Percentiles rank a stretch among this genome's conserved stretches.
Conservation (phyloP, 2,329 filamentous ascomycete genomes). For the Diplocarpon rosae region DNA sequence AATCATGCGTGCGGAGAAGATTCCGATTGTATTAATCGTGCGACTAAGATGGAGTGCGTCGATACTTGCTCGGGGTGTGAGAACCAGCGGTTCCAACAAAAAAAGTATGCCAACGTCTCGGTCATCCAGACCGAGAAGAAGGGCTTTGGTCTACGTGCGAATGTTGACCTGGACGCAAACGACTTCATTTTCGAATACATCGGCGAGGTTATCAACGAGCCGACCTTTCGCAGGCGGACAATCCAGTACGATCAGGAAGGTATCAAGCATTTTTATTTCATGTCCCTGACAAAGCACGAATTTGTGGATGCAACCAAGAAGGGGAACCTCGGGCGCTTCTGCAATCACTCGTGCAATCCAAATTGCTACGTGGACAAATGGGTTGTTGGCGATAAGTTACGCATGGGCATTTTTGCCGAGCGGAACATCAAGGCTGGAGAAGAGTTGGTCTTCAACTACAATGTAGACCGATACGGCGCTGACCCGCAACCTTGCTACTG, state of each 20-base stretch:
- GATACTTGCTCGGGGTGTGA: constrained; percentile 79
- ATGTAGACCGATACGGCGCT: constrained; percentile 93
- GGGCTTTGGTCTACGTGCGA: constrained; percentile 80
- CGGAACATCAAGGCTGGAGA: constrained; percentile 78
- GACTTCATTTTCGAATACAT: constrained; percentile 98
- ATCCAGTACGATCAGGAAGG: constrained; percentile 88
- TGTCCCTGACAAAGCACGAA: constrained; percentile 93
- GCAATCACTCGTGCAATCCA: constrained; percentile 97
- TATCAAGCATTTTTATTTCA: constrained; percentile 99
- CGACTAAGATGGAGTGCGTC: constrained; percentile 94
- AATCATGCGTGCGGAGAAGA: constrained; percentile 92
- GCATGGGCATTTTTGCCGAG: constrained; percentile 96
- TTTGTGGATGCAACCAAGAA: constrained; percentile 97
- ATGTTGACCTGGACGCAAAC: constrained; percentile 64
- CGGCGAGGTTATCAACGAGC: constrained; percentile 93
- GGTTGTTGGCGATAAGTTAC: constrained; percentile 93
- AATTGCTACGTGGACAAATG: constrained; percentile 99
- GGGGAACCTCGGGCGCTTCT: constrained; percentile 91
- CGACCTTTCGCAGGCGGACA: constrained; percentile 80
- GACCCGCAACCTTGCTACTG: constrained; percentile 97
- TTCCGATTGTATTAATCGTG: constrained; percentile 96
- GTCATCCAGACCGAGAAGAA: constrained; percentile 99
- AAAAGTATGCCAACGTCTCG: constrained; percentile 79
- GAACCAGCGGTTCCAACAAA: constrained; percentile 89
- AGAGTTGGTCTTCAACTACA: constrained; percentile 98